Evolutionary conservation across 2,329 filamentous ascomycete species (phyloP), one percentile per base, ranked within the genome.

Genomic region (Epichloe sylvatica): DNA sequence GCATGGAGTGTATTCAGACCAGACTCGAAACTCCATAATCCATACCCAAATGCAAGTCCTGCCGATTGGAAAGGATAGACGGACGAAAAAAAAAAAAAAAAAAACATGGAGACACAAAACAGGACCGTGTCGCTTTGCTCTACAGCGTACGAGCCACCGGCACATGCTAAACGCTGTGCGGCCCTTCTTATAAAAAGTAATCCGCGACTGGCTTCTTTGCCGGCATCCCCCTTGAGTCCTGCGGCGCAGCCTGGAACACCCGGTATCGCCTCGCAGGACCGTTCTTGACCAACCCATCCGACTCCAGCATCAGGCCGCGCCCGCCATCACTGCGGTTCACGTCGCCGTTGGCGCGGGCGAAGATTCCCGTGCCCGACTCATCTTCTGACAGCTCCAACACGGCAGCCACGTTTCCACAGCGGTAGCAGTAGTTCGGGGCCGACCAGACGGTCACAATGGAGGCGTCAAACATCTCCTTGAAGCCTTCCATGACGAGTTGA

Each of bases 391-490:
- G 74, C 68, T 98, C 92, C 49, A 98, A 72, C 51, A 98, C 90
- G 0, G 92, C 91, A 1, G 92, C 92, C 12, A 98, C 90, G 60
- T 97, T 97, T 49, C 90, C 90, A 62, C 90, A 96, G 55, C 88
- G 81, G 69, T 96, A 96, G 70, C 90, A 96, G 72, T 96, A 96
- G 65, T 96, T 96, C 1, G 90, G 90, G 9, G 90, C 90, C 0
- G 86, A 94, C 91, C 92, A 98, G n/a, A 98, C 92, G 0, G 92
- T 98, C 40, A 97, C 92, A 55, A 98, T 96, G 45, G 83, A 87
- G 13, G 82, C 84, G 63, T 95, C 88, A 62, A 97, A 98, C 90
- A 97, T 97, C 65, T 97, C 92, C 70, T 97, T 97, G 68, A 96
- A 98, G 0, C 92, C 92, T 65, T 98, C 92, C 92, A 97, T 98